Percentiles rank a stretch among this genome's conserved stretches.
Evolutionary conservation across 2,329 filamentous ascomycete genomes (phyloP).

Genomic region (Aspergillus novoparasiticus): DNA sequence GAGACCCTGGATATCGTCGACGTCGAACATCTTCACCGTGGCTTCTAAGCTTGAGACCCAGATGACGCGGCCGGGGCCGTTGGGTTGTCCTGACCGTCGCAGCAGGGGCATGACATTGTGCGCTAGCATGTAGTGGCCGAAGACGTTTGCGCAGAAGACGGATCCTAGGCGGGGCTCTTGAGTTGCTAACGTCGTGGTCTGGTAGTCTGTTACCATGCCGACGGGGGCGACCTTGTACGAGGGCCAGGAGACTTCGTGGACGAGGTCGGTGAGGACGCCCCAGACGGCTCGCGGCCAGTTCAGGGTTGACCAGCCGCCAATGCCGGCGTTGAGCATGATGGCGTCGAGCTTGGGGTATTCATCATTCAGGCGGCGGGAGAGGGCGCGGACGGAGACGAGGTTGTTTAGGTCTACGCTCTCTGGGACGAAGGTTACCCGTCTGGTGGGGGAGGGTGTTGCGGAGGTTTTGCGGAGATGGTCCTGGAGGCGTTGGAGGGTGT

Average conservation of each 20-base stretch:
- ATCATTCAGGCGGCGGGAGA: conserved; percentile 53
- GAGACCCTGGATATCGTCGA: conserved; percentile 77
- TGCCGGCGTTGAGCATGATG: conserved; percentile 83
- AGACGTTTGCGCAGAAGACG: conserved; percentile 89
- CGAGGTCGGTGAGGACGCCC: conserved; percentile 61
- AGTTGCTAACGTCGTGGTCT: conserved; percentile 45
- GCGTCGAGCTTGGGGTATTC: conserved; percentile 72
- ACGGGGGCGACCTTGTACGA: conserved; percentile 68
- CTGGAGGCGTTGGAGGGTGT: conserved; percentile 68
- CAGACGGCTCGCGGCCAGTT: conserved; percentile 66
- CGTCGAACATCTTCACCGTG: conserved; percentile 56
- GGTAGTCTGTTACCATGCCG: conserved; percentile 57
- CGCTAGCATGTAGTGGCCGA: conserved; percentile 89
- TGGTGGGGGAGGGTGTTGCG: conserved; percentile 44
- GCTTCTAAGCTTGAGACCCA: conserved; percentile 88
- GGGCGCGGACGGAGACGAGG: conserved; percentile 57
- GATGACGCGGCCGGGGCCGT: conserved; percentile 65
- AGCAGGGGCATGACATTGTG: conserved; percentile 80
- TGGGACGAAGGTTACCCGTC: conserved; percentile 54
- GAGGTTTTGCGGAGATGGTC: conserved; percentile 57
- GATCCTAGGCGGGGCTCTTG: conserved; percentile 69
- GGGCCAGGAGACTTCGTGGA: conserved; percentile 74
- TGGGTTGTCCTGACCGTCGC: conserved; percentile 47
- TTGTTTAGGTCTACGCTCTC: conserved; percentile 62
- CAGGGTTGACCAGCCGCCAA: conserved; percentile 82